Evolutionary conservation across 176 grass and related monocot genomes (phyloP).

Genomic region (Lolium rigidum): DNA sequence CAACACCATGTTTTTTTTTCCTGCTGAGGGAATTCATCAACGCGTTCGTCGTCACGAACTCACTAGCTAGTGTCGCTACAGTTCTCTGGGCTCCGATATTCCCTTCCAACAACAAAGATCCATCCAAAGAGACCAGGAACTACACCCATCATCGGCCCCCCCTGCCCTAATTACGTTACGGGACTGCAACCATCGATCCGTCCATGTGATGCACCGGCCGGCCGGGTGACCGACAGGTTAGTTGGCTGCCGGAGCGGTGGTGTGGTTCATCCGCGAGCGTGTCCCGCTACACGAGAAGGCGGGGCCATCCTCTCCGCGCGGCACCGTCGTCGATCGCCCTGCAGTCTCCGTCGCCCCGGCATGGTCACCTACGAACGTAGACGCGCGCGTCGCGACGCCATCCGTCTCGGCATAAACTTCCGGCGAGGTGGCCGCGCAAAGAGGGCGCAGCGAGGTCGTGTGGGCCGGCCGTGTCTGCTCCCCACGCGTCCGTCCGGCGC

Average conservation of each 20-base stretch:
- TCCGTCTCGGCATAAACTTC: background rate
- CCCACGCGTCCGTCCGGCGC: background rate
- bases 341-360: background rate
- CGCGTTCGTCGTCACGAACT: background rate
- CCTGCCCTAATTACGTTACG: too few relatives aligned
- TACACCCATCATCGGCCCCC: background rate
- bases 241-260: background rate
- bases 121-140: background rate
- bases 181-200: background rate
- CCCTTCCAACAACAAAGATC: constrained; percentile 33
- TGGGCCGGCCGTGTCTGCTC: background rate
- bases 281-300: constrained; percentile 17
- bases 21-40: background rate
- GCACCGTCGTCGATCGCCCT: too few relatives aligned
- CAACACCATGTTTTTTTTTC: too few relatives aligned
- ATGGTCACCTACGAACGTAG: background rate
- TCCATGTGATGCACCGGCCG: constrained; percentile 8
- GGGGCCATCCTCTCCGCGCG: background rate
- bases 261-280: background rate
- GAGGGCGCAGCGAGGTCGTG: constrained; percentile 17
- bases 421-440: constrained; percentile 32
- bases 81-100: background rate
- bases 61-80: background rate
- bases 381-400: constrained; percentile 10
- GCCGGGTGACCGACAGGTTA: constrained; percentile 6